Conservation (phyloP, 148 eudicot species). For the Talinum fruticosum region DNA sequence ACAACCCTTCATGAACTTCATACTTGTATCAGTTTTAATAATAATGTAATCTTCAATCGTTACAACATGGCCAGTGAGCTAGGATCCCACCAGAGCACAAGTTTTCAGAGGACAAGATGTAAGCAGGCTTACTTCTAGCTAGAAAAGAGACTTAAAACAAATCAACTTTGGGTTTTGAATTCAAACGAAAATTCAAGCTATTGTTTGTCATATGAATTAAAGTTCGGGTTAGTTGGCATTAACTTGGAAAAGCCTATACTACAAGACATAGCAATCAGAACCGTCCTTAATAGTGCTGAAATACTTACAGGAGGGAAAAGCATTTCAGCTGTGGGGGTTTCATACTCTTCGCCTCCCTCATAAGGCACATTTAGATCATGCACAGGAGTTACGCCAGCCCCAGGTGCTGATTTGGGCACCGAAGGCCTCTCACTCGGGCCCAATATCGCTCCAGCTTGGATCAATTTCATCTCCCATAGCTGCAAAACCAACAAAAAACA, state of each 20-base stretch:
- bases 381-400: slow-evolving; percentile 61
- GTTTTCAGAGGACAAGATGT: background rate
- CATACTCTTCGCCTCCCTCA: slow-evolving; percentile 92
- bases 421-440: slow-evolving; percentile 72
- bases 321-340: slow-evolving; percentile 95
- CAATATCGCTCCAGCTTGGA: slow-evolving; percentile 77
- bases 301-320: slow-evolving; percentile 87
- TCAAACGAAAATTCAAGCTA: background rate
- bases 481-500: slow-evolving; percentile 25
- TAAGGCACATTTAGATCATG: slow-evolving; percentile 97
- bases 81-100: background rate
- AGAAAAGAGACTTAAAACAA: background rate
- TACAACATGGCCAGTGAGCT: background rate
- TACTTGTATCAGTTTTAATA: background rate
- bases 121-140: background rate
- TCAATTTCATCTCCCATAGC: slow-evolving; percentile 96
- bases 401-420: slow-evolving; percentile 36
- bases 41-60: background rate
- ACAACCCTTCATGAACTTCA: background rate
- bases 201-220: background rate
- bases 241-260: background rate
- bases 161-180: background rate
- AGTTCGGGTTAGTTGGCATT: background rate
- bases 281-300: background rate
- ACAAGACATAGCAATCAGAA: background rate